phyloP scores from a whole-genome alignment of 1,284 basidiomycete genomes.

The Apiotrichum siamense region DNA sequence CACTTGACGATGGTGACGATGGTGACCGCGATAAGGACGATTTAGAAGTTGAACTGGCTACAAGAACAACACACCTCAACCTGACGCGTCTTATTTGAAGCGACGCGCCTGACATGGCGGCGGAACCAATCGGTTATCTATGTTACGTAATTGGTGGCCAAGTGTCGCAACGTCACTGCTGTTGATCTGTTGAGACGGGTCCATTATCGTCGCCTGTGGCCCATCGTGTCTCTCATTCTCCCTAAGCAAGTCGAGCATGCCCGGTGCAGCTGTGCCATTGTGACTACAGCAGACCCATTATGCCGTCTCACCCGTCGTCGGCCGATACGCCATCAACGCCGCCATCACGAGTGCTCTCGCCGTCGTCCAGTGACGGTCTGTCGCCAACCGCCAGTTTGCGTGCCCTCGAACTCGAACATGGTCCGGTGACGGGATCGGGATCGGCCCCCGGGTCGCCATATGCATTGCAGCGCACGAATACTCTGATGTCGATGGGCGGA shows the following conservation, averaged over 20 bases:
- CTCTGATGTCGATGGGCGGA: slow-evolving; percentile 54
- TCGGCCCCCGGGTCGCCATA: neutral
- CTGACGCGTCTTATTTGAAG: neutral
- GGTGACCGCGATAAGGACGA: neutral
- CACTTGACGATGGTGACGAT: too few relatives aligned
- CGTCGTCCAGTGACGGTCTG: slow-evolving; percentile 44
- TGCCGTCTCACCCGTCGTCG: neutral
- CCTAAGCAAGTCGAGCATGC: neutral
- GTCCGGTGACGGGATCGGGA: slow-evolving; percentile 48
- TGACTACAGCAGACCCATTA: neutral
- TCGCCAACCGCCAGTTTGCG: slow-evolving; percentile 63
- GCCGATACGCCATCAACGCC: slow-evolving; percentile 4
- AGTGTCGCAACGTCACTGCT: too few relatives aligned
- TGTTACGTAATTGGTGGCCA: too few relatives aligned
- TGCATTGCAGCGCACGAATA: slow-evolving; percentile 48
- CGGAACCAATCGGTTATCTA: too few relatives aligned
- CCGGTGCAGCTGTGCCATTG: too few relatives aligned
- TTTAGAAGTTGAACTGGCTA: too few relatives aligned
- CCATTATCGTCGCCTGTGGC: neutral
- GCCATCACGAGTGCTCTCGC: slow-evolving; percentile 25
- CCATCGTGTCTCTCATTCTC: neutral
- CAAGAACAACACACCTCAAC: neutral
- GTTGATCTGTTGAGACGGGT: too few relatives aligned
- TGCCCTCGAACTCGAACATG: slow-evolving; percentile 60
- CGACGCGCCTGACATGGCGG: neutral